phyloP scores from a whole-genome alignment of 1,139 yeast genomes.

The Suhomyces yuchorum region DNA sequence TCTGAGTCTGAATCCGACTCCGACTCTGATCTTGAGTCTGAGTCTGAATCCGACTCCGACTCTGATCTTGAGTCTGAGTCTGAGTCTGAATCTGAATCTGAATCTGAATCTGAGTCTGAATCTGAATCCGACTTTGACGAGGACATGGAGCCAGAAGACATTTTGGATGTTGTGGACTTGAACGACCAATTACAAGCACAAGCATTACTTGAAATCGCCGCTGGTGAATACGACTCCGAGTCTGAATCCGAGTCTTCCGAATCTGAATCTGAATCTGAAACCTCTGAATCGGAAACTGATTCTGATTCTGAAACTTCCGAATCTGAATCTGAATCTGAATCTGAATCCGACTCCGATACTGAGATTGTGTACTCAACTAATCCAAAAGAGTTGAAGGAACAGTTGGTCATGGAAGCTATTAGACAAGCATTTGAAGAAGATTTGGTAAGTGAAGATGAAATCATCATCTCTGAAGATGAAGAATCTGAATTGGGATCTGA shows the following conservation, averaged over 20 bases:
- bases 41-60: constrained; percentile 15
- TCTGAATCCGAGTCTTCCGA: constrained; percentile 10
- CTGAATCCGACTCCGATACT: constrained; percentile 16
- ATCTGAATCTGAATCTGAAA: constrained; percentile 13
- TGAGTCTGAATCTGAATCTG: constrained; percentile 14
- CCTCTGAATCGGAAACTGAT: constrained; percentile 23
- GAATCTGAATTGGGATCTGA: constrained; percentile 34
- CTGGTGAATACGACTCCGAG: constrained; percentile 16
- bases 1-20: constrained; percentile 11
- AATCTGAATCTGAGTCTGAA: constrained; percentile 19
- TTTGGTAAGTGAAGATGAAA: constrained; percentile 33
- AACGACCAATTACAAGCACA: constrained; percentile 41
- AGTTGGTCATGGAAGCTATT: constrained; percentile 41
- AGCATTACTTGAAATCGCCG: constrained; percentile 25
- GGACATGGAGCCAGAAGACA: constrained; percentile 34
- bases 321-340: constrained; percentile 17
- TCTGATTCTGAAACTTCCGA: constrained; percentile 17
- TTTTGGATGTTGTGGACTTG: constrained; percentile 37
- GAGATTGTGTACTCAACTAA: constrained; percentile 35
- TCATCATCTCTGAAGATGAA: constrained; percentile 28
- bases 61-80: constrained; percentile 14
- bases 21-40: constrained; percentile 15
- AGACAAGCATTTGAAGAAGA: constrained; percentile 45
- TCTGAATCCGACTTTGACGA: constrained; percentile 20
- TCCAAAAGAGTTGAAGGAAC: constrained; percentile 35